Conservation (phyloP, 2,329 filamentous ascomycete species). For the Colletotrichum musae region DNA sequence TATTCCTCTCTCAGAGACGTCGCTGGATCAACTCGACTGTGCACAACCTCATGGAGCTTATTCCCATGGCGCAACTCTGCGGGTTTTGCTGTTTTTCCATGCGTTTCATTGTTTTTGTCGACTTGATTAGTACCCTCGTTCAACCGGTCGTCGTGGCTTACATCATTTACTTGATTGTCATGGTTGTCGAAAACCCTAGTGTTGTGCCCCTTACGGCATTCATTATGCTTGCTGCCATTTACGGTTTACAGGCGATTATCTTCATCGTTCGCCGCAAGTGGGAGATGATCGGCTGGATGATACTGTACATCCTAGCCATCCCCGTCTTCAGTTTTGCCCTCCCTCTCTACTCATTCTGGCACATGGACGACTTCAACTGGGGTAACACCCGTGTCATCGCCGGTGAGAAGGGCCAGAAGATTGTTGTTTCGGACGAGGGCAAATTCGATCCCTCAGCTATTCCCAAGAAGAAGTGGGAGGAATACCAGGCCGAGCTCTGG, state of each 20-base stretch:
- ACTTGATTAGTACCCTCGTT: conserved; percentile 91
- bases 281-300: conserved; percentile 99
- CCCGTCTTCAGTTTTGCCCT: conserved; percentile 93
- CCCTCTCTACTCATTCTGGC: conserved; percentile 96
- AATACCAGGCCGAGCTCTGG: conserved; percentile 98
- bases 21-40: conserved; percentile 99
- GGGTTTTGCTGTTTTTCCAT: conserved; percentile 99
- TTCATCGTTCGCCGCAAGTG: conserved; percentile 97
- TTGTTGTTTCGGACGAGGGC: conserved; percentile 95
- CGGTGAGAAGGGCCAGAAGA: conserved; percentile 91
- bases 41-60: conserved; percentile 96
- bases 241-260: conserved; percentile 96
- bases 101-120: conserved; percentile 97
- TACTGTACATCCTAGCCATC: conserved; percentile 92
- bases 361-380: conserved; percentile 99
- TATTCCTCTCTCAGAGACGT: conserved; percentile 98
- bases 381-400: conserved; percentile 98
- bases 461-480: conserved; percentile 98
- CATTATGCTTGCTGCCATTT: conserved; percentile 93
- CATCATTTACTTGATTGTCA: conserved; percentile 88
- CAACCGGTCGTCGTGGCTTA: conserved; percentile 94
- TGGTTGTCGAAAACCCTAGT: conserved; percentile 72
- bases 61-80: conserved; percentile 92
- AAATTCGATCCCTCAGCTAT: conserved; percentile 96
- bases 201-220: conserved; percentile 88